Evolutionary conservation across 2,329 filamentous ascomycete genomes (phyloP).

Genomic region (Neonectria ditissima): DNA sequence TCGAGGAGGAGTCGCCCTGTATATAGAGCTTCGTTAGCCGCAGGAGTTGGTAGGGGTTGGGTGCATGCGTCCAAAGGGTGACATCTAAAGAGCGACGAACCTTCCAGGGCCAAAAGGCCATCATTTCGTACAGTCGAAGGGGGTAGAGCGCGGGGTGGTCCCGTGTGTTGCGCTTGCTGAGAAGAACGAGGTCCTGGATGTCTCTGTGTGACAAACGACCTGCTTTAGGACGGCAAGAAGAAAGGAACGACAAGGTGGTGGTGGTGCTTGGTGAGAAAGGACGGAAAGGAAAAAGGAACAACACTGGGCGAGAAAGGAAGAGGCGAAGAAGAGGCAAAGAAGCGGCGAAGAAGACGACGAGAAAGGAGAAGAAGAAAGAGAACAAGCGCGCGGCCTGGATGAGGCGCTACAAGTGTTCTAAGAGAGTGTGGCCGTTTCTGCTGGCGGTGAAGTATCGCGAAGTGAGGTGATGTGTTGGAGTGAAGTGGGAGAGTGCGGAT

Average conservation of each 20-base stretch:
- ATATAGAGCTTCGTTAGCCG: slow-evolving; percentile 27
- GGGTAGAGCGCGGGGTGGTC: neutral
- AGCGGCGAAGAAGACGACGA: neutral
- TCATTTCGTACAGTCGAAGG: slow-evolving; percentile 64
- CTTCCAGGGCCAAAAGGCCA: slow-evolving; percentile 88
- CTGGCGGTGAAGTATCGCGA: slow-evolving; percentile 19
- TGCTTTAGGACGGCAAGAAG: neutral
- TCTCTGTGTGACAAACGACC: neutral
- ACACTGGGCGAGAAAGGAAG: neutral
- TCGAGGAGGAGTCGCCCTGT: slow-evolving; percentile 82
- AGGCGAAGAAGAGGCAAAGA: neutral
- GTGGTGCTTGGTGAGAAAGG: slow-evolving; percentile 4
- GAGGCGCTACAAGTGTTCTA: slow-evolving; percentile 3
- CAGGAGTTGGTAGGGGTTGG: neutral
- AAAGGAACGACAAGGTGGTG: neutral
- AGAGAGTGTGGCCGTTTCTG: slow-evolving; percentile 22
- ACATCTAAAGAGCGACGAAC: slow-evolving; percentile 57
- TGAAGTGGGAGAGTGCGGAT: slow-evolving; percentile 2
- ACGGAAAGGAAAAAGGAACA: neutral
- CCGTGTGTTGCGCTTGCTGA: neutral
- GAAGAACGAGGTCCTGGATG: neutral
- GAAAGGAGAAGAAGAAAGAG: slow-evolving; percentile 10
- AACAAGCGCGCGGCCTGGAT: slow-evolving; percentile 13
- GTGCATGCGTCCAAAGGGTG: neutral
- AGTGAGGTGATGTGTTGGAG: slow-evolving; percentile 4